Percentiles rank a stretch among this genome's conserved stretches.
phyloP scores from a whole-genome alignment of 441 rosid species.

The Croton laevigatus region DNA sequence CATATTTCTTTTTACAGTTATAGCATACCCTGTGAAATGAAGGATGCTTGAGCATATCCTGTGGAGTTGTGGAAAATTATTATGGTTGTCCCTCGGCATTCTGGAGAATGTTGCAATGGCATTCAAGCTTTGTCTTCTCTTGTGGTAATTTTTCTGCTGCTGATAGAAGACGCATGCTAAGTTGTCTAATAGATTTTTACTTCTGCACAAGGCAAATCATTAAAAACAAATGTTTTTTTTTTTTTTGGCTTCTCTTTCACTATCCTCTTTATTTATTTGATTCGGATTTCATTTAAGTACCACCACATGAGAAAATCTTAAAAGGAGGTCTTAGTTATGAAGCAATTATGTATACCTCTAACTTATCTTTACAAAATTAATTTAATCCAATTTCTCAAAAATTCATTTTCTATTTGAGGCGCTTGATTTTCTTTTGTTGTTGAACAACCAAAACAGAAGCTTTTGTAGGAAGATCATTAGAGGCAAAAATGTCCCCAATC shows the following conservation, averaged over 20 bases:
- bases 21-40: neutral
- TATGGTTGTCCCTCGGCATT: neutral
- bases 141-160: neutral
- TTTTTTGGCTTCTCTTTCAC: too few species aligned
- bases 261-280: neutral
- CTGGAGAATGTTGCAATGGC: neutral
- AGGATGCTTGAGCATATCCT: neutral
- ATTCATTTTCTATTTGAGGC: neutral
- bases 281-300: too few species aligned
- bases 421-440: neutral
- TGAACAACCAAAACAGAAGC: constrained; percentile 18
- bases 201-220: too few species aligned
- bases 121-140: neutral
- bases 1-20: neutral
- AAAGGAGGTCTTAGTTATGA: too few species aligned
- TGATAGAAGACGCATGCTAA: too few species aligned
- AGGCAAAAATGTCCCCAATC: constrained; percentile 17
- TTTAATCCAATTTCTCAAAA: too few species aligned
- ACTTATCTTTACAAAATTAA: too few species aligned
- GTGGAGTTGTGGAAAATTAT: neutral
- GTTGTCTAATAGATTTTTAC: too few species aligned
- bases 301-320: too few species aligned
- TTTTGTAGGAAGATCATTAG: constrained; percentile 11
- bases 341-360: too few species aligned
- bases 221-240: too few species aligned